Base-by-base conservation (phyloP, 768 basidiomycete genomes). In the Tubosaeta sp. region DNA sequence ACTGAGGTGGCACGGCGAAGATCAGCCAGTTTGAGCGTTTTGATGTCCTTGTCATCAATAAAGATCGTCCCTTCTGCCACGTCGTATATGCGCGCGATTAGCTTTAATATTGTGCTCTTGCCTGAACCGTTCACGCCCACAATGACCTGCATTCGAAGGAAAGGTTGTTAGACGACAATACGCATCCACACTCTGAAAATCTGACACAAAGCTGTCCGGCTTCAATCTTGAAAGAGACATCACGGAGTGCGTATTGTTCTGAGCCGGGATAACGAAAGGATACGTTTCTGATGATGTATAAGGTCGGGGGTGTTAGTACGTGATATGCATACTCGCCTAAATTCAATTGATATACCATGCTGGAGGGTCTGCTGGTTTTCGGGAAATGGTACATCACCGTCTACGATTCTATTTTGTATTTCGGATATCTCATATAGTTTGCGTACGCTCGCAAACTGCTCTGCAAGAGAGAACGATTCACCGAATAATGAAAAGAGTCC, bases 61-160 rank as follows among this genome's bases (percentile, higher is more conserved):
- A 86, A 67, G 43, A 91, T 91, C 37, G 75, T 69, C 19, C 88
- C 88, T 50, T 86, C 84, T 2, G 70, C 71, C 1, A 80, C 77
- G 59, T 91, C 87, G 55, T 89, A 88, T 25, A 91, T 65, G 25
- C 89, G 80, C 22, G 81, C 69, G 29, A 86, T 77, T 41, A 91
- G 74, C 63, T 91, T 91, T 38, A 91, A 70, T 43, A 91, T 80
- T 2, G 88, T 91, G 62, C 85, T 87, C 69, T 91, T 91, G 2
- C 84, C 88, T 0, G 85, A 87, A 6, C 88, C 88, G 54, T 91
- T 91, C 32, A 75, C 76, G 6, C 88, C 88, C 2, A 91, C 86
- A 38, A 91, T 84, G 35, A 90, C 77, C 86, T 88, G 42, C 3
- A 9, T 6, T 31, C 17, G 22, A 43, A 22, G 13, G 29, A 26